A percentile compares a stretch with the other conserved stretches of the same genome.
phyloP scores from a whole-genome alignment of 768 basidiomycete species.

The Pleurotus eryngii region DNA sequence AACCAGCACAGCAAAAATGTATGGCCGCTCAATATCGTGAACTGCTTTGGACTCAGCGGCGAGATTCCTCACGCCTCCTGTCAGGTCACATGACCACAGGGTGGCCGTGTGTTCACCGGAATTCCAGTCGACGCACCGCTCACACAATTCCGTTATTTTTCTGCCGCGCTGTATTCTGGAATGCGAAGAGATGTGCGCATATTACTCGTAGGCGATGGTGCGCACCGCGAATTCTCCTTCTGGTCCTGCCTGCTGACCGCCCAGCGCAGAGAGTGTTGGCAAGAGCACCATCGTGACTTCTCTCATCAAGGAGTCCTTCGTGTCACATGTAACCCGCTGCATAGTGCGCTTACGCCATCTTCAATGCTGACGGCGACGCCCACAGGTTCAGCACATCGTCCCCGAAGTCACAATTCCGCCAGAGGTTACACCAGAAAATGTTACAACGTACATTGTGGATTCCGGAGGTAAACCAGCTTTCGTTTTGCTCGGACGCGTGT shows the following conservation, averaged over 20 bases:
- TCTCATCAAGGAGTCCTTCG: slow-evolving; percentile 93
- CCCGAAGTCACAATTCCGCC: slow-evolving; percentile 98
- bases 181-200: slow-evolving; percentile 95
- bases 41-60: background rate
- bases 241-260: slow-evolving; percentile 12
- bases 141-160: background rate
- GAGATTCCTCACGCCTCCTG: background rate
- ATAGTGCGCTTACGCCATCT: slow-evolving; percentile 10
- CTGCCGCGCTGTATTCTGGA: slow-evolving; percentile 12
- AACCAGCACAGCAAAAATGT: background rate
- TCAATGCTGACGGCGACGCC: background rate
- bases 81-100: background rate
- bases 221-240: slow-evolving; percentile 20
- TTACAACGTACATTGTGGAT: slow-evolving; percentile 97
- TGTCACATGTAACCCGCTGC: slow-evolving; percentile 64
- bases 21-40: too few species aligned
- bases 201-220: slow-evolving; percentile 91
- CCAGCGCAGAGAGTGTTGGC: slow-evolving; percentile 81
- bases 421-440: slow-evolving; percentile 95
- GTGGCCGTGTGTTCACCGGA: background rate
- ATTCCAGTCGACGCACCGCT: background rate
- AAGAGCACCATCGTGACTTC: slow-evolving; percentile 98
- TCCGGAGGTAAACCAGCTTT: slow-evolving; percentile 73
- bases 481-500: background rate
- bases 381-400: slow-evolving; percentile 88